A percentile compares a stretch with the other conserved stretches of the same genome.
Evolutionary conservation across 768 basidiomycete species (phyloP).

Genomic region (Hericium erinaceus): DNA sequence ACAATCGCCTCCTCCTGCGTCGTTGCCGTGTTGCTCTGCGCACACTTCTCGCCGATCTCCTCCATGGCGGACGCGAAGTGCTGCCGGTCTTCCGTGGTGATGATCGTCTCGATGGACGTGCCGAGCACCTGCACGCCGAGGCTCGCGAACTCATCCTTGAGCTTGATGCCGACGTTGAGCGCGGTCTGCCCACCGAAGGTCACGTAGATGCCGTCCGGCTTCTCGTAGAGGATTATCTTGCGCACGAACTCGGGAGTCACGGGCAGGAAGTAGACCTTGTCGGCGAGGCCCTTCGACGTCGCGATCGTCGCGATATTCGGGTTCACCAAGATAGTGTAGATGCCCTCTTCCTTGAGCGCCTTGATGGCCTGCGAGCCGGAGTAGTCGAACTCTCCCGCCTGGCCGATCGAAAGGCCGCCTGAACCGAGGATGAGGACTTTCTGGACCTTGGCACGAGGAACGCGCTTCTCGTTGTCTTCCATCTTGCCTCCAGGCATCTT

Average conservation of each 20-base stretch:
- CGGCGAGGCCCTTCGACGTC: slow-evolving; percentile 93
- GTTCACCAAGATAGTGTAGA: slow-evolving; percentile 97
- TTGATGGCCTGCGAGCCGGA: slow-evolving; percentile 99
- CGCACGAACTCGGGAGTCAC: slow-evolving; percentile 97
- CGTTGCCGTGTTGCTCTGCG: slow-evolving; percentile 92
- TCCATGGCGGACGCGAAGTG: slow-evolving; percentile 85
- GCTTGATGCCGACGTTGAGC: slow-evolving; percentile 92
- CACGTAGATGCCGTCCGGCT: slow-evolving; percentile 97
- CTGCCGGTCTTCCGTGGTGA: slow-evolving; percentile 60
- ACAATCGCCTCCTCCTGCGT: slow-evolving; percentile 85
- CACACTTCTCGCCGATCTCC: slow-evolving; percentile 37
- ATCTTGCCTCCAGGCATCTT: slow-evolving; percentile 71
- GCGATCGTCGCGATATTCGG: slow-evolving; percentile 99
- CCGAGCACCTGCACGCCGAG: slow-evolving; percentile 86
- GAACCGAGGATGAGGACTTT: slow-evolving; percentile 98
- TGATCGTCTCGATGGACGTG: slow-evolving; percentile 84
- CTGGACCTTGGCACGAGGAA: slow-evolving; percentile 66
- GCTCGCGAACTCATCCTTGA: slow-evolving; percentile 64
- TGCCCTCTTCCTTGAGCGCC: slow-evolving; percentile 96
- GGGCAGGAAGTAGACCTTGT: slow-evolving; percentile 99
- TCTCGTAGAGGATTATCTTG: slow-evolving; percentile 98
- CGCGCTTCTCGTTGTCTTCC: slow-evolving; percentile 69
- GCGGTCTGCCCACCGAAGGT: slow-evolving; percentile 98
- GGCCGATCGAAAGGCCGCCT: slow-evolving; percentile 95
- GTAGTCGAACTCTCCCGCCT: slow-evolving; percentile 99